Evolutionary conservation across 257 asterid species (phyloP).

Genomic region (Dorcoceras hygrometricum): DNA sequence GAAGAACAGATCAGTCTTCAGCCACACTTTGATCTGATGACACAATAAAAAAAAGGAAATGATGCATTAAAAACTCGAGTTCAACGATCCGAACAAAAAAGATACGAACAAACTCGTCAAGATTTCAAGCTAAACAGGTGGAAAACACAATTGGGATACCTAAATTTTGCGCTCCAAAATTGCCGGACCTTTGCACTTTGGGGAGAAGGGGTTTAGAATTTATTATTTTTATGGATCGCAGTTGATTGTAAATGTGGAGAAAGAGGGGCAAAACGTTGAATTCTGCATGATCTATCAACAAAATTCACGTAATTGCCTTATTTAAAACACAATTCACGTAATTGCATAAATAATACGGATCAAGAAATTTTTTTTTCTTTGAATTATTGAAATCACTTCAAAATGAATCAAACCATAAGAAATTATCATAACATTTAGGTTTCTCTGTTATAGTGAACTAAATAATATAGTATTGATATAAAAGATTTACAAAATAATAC

Average conservation of each 20-base stretch:
- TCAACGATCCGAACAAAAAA: background rate
- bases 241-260: background rate
- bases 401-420: too few species aligned
- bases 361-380: too few species aligned
- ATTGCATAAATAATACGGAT: too few species aligned
- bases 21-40: slow-evolving; percentile 41
- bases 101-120: slow-evolving; percentile 7
- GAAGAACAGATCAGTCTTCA: slow-evolving; percentile 35
- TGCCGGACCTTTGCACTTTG: background rate
- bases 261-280: background rate
- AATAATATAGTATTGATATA: too few species aligned
- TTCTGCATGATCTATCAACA: background rate
- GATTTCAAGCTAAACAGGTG: slow-evolving; percentile 14
- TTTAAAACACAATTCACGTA: too few species aligned
- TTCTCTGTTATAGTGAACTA: too few species aligned
- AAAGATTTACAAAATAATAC: too few species aligned
- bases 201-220: background rate
- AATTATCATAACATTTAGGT: too few species aligned
- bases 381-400: too few species aligned
- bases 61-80: slow-evolving; percentile 3
- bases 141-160: slow-evolving; percentile 24
- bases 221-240: background rate
- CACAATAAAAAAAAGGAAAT: slow-evolving; percentile 8
- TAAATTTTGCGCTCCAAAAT: slow-evolving; percentile 15
- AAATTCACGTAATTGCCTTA: background rate